These are phyloP conservation scores for Gaeumannomyces tritici DNA, from an alignment of 2,329 filamentous ascomycete species.

Conservation along the genomic window DNA sequence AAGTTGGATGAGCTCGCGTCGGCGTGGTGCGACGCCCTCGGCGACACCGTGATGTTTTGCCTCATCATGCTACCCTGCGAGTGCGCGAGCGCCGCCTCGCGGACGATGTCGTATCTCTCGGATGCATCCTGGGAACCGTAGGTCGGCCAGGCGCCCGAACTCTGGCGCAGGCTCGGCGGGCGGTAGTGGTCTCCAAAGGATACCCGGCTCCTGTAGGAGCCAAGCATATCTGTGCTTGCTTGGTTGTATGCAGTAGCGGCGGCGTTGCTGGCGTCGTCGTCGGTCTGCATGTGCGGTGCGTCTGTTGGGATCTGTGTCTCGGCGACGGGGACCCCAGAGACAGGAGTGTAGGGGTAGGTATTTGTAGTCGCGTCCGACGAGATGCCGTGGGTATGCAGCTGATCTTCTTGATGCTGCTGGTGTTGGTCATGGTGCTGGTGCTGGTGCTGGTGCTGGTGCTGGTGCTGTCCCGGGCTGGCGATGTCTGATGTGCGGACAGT, in stretches of 20 bases:
- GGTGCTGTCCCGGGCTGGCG: constrained; percentile 18
- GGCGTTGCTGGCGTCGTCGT: constrained; percentile 17
- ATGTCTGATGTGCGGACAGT: constrained; percentile 18
- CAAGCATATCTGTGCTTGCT: constrained; percentile 41
- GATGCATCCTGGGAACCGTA: constrained; percentile 21
- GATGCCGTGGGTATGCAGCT: constrained; percentile 6
- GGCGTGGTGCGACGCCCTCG: not conserved
- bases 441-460: constrained; percentile 11
- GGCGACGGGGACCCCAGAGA: constrained; percentile 34
- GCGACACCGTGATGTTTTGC: not conserved
- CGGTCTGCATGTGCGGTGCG: constrained; percentile 24
- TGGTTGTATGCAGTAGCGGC: constrained; percentile 24
- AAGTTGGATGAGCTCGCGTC: constrained; percentile 5
- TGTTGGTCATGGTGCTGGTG: constrained; percentile 12
- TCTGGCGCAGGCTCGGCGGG: constrained; percentile 22
- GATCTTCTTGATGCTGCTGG: constrained; percentile 1
- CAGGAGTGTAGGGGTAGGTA: constrained; percentile 45
- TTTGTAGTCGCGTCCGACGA: constrained; percentile 36
- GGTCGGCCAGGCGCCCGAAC: constrained; percentile 30
- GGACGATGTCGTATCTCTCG: constrained; percentile 2
- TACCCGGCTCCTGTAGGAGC: constrained; percentile 37
- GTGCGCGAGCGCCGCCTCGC: not conserved
- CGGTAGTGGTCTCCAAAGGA: constrained; percentile 41
- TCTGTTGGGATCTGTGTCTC: not conserved
- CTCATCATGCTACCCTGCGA: not conserved